Conservation (phyloP, 495 filamentous ascomycete genomes). For the Aspergillus baeticus region DNA sequence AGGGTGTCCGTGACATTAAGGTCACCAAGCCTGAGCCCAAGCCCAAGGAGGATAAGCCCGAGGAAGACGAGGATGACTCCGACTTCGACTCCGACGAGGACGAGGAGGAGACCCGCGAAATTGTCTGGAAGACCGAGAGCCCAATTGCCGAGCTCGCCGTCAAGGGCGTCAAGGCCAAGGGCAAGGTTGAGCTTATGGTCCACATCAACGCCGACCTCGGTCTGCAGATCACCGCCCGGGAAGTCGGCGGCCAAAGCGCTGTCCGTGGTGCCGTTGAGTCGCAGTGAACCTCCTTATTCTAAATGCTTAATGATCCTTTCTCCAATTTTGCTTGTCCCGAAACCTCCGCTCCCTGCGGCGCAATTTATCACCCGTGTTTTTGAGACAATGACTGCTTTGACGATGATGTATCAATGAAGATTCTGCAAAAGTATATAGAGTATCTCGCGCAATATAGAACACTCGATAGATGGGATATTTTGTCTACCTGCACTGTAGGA, state of each 20-base stretch:
- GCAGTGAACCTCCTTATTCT: slow-evolving; percentile 25
- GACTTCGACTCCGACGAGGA: slow-evolving; percentile 60
- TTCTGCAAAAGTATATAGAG: slow-evolving; percentile 27
- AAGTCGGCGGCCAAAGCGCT: slow-evolving; percentile 82
- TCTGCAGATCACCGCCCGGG: slow-evolving; percentile 75
- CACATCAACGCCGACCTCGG: slow-evolving; percentile 76
- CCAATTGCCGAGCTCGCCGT: slow-evolving; percentile 84
- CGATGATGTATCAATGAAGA: slow-evolving; percentile 28
- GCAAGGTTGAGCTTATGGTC: slow-evolving; percentile 89
- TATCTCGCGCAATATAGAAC: slow-evolving; percentile 18
- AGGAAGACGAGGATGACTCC: slow-evolving; percentile 57
- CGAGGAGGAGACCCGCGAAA: slow-evolving; percentile 84
- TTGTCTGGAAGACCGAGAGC: slow-evolving; percentile 86
- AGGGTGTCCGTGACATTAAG: slow-evolving; percentile 86
- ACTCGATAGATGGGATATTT: slow-evolving; percentile 14
- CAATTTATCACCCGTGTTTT: too few species aligned
- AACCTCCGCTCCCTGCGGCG: neutral
- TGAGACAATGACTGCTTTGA: slow-evolving; percentile 23
- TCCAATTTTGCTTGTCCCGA: slow-evolving; percentile 8
- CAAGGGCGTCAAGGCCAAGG: slow-evolving; percentile 78
- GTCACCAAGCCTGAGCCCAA: slow-evolving; percentile 81
- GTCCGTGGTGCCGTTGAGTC: slow-evolving; percentile 68
- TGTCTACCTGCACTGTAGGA: neutral
- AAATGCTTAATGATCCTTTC: slow-evolving; percentile 27
- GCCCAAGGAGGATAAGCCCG: slow-evolving; percentile 62